phyloP scores from a whole-genome alignment of 768 basidiomycete species.

The Tephrocybe sp. region DNA sequence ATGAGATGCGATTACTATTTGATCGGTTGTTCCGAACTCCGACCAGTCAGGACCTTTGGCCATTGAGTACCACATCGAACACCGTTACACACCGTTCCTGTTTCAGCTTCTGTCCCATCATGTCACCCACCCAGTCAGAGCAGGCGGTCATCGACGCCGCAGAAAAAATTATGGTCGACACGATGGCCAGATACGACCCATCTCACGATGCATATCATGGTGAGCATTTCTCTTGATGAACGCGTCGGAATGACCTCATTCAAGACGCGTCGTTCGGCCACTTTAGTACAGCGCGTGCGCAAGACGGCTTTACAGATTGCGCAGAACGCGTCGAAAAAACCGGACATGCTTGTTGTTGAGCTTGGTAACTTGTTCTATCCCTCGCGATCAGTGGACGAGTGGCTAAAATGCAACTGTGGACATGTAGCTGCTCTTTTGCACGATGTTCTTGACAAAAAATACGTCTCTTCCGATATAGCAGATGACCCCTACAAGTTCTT shows the following conservation, averaged over 20 bases:
- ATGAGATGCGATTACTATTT: background rate
- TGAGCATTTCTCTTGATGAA: constrained; percentile 29
- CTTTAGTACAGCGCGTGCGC: constrained; percentile 76
- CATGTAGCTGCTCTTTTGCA: constrained; percentile 78
- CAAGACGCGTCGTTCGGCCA: constrained; percentile 2
- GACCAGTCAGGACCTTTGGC: background rate
- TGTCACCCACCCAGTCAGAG: constrained; percentile 57
- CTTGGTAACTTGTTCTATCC: constrained; percentile 34
- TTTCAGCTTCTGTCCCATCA: constrained; percentile 9
- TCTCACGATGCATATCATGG: constrained; percentile 82
- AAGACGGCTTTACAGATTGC: constrained; percentile 74
- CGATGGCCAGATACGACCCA: constrained; percentile 76
- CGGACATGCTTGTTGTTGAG: constrained; percentile 77
- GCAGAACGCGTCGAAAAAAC: constrained; percentile 38
- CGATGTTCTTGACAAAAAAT: constrained; percentile 86
- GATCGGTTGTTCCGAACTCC: background rate
- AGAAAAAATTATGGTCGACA: constrained; percentile 66
- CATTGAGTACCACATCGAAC: background rate
- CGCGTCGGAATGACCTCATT: constrained; percentile 4
- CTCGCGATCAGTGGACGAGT: background rate
- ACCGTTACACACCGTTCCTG: background rate
- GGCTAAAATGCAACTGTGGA: background rate
- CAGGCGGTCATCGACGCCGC: constrained; percentile 51
- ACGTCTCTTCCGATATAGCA: constrained; percentile 55
- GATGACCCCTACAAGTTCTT: constrained; percentile 66